Evolutionary conservation across 805 yeast genomes (phyloP).

Genomic region (Schwanniomyces vanrijiae): DNA sequence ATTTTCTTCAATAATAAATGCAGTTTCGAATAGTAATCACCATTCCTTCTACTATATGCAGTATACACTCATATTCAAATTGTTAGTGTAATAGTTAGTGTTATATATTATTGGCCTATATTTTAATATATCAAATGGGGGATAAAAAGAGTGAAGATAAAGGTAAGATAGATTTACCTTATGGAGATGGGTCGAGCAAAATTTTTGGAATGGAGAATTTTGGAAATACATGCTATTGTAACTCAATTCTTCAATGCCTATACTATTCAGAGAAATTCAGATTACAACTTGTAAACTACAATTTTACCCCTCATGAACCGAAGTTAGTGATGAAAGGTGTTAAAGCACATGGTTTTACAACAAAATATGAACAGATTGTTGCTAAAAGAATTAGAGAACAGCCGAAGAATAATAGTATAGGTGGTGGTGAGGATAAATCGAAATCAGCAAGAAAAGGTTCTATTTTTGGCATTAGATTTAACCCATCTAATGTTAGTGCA

Average conservation of each 20-base stretch:
- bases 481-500: constrained; percentile 13
- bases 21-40: not conserved
- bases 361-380: constrained; percentile 40
- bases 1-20: too few species aligned
- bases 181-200: constrained; percentile 68
- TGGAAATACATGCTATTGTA: constrained; percentile 93
- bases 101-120: not conserved
- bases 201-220: constrained; percentile 82
- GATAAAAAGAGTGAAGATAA: not conserved
- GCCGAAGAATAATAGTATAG: constrained; percentile 9
- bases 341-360: constrained; percentile 34
- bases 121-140: not conserved
- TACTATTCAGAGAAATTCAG: constrained; percentile 75
- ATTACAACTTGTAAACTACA: constrained; percentile 27
- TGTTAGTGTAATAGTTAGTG: not conserved
- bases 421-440: constrained; percentile 17
- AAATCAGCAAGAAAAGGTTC: constrained; percentile 32
- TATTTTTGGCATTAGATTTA: constrained; percentile 41
- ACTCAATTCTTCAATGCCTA: constrained; percentile 86
- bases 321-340: constrained; percentile 29
- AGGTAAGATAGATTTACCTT: constrained; percentile 33
- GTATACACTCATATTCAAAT: not conserved
- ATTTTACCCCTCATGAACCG: constrained; percentile 29
- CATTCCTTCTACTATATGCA: not conserved
- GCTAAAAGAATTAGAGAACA: constrained; percentile 35